These are phyloP conservation scores for Ophiostoma populinum DNA, from an alignment of 2,329 filamentous ascomycete species.

Conservation along the genomic window DNA sequence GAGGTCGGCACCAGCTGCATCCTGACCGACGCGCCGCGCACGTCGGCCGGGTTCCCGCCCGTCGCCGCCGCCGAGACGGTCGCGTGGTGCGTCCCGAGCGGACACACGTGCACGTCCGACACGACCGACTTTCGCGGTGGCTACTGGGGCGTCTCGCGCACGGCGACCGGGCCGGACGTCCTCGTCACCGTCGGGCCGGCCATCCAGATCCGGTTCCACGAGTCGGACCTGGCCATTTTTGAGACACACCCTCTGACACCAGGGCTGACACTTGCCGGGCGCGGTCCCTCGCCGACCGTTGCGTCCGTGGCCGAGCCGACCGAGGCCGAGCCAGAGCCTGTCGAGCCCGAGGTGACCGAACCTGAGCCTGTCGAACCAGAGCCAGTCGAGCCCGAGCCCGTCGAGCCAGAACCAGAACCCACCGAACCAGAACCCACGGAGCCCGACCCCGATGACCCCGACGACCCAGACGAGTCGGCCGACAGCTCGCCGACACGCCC, in stretches of 20 bases:
- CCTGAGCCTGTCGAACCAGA: too few species aligned
- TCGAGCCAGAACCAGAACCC: too few species aligned
- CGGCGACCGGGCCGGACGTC: conserved; percentile 9
- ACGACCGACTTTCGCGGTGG: conserved; percentile 23
- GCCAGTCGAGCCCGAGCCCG: too few species aligned
- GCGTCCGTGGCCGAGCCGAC: too few species aligned
- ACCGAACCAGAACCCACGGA: too few species aligned
- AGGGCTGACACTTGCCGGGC: conserved; percentile 13
- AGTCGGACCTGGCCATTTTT: conserved; percentile 17
- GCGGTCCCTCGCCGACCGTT: neutral
- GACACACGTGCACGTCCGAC: conserved; percentile 23
- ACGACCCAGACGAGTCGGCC: too few species aligned
- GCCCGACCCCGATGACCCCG: too few species aligned
- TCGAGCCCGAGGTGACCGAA: too few species aligned
- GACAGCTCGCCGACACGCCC: too few species aligned
- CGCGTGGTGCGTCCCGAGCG: conserved; percentile 15
- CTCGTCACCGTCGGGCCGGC: conserved; percentile 19
- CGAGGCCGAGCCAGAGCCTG: too few species aligned
- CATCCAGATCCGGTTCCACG: conserved; percentile 22
- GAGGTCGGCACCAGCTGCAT: conserved; percentile 17
- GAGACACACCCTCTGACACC: conserved; percentile 22
- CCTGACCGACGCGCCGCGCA: conserved; percentile 7
- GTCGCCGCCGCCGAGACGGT: conserved; percentile 11
- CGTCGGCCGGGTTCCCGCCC: conserved; percentile 10
- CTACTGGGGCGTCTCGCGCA: conserved; percentile 19